A percentile compares a stretch with the other conserved stretches of the same genome.
phyloP scores from a whole-genome alignment of 2,329 filamentous ascomycete genomes.

The Colletotrichum viniferum region DNA sequence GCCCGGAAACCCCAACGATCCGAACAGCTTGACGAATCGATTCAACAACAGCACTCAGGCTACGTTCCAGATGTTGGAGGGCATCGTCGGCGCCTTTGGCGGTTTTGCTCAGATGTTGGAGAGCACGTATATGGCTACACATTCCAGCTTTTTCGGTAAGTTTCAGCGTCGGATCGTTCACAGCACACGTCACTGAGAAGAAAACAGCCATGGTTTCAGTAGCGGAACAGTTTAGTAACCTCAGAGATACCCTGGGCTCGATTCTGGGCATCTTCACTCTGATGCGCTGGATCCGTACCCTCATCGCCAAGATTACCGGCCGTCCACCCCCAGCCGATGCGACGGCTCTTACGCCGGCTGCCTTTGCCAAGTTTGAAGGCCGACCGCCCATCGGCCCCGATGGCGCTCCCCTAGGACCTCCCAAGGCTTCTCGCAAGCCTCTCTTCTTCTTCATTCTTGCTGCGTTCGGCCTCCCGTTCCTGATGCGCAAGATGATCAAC shows the following conservation, averaged over 20 bases:
- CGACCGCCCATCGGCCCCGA: slow-evolving; percentile 60
- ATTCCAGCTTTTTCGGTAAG: slow-evolving; percentile 97
- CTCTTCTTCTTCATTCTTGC: slow-evolving; percentile 95
- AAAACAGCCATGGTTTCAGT: slow-evolving; percentile 91
- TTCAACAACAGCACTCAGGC: slow-evolving; percentile 95
- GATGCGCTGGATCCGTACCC: slow-evolving; percentile 90
- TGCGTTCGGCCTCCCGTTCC: slow-evolving; percentile 92
- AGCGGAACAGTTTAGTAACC: slow-evolving; percentile 93
- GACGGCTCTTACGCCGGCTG: slow-evolving; percentile 83
- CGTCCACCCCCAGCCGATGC: slow-evolving; percentile 88
- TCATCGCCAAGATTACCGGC: slow-evolving; percentile 91
- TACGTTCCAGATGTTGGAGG: slow-evolving; percentile 98
- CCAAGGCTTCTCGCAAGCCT: slow-evolving; percentile 89
- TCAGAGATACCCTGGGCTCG: slow-evolving; percentile 91
- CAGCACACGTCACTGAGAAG: slow-evolving; percentile 4
- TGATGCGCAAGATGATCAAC: slow-evolving; percentile 96
- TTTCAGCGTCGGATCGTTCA: slow-evolving; percentile 6
- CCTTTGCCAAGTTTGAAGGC: slow-evolving; percentile 88
- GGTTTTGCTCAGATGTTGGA: slow-evolving; percentile 99
- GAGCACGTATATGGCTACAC: slow-evolving; percentile 99
- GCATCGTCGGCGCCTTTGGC: slow-evolving; percentile 93
- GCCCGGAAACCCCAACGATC: slow-evolving; percentile 75
- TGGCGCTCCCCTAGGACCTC: slow-evolving; percentile 64
- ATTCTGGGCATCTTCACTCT: slow-evolving; percentile 94
- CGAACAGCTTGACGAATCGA: slow-evolving; percentile 91